Evolutionary conservation across 139 green algal genomes (phyloP).

Genomic region (Chlamydomonas schloesseri): DNA sequence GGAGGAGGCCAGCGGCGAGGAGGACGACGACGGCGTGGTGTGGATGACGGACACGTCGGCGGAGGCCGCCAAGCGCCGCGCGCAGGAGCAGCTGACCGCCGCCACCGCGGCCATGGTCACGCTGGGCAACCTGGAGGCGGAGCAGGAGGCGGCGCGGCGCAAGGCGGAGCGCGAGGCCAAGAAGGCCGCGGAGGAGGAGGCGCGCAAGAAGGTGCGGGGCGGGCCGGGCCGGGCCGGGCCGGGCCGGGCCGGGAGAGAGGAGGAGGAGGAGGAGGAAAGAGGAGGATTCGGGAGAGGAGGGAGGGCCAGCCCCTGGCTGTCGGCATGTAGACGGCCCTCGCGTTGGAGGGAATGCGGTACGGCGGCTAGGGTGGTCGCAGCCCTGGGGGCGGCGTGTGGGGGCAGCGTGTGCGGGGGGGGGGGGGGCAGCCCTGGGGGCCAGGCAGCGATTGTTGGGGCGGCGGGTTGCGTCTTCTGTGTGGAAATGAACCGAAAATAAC

Average conservation of each 20-base stretch:
- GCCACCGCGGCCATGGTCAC: conserved; percentile 91
- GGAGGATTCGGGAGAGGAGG: no score
- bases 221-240: neutral
- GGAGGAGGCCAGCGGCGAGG: conserved; percentile 52
- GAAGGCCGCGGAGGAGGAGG: conserved; percentile 58
- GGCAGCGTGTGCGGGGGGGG: no score
- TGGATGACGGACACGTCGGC: conserved; percentile 96
- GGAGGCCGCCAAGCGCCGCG: conserved; percentile 72
- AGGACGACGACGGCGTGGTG: conserved; percentile 77
- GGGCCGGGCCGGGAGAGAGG: neutral
- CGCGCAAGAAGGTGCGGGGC: conserved; percentile 17
- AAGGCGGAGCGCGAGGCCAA: conserved; percentile 61
- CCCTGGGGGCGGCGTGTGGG: no score
- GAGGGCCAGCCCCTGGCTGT: no score
- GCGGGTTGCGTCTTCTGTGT: no score
- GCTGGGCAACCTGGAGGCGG: conserved; percentile 87
- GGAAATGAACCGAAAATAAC: no score
- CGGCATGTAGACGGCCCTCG: no score
- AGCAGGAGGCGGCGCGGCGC: conserved; percentile 73
- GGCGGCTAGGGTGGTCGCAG: no score
- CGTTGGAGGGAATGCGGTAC: no score
- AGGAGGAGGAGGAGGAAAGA: neutral
- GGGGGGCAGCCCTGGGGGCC: no score
- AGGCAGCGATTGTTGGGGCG: no score
- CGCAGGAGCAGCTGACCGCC: conserved; percentile 90